Evolutionary conservation across 371 early-diverging fungal species (phyloP), one percentile per base, ranked within the genome.

Genomic region (Rhizoclosmatium hyalinum): DNA sequence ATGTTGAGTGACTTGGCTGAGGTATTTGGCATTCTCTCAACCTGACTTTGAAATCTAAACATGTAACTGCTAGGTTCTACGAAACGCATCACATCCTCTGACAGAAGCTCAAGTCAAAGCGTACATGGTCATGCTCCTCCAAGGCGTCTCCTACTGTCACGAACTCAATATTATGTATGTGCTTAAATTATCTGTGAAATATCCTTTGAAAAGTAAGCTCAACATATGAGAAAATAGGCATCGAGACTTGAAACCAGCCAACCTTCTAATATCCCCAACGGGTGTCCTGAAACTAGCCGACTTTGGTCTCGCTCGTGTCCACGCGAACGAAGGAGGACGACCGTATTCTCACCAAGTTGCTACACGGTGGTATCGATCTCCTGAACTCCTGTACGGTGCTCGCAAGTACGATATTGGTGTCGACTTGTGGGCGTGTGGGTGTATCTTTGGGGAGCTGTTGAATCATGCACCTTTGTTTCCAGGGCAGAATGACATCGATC

Each of bases 351-450:
- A 88, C 72, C 88, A 87, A 65, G 88, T 87, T 41, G 87, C 85
- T 5, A 85, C 87, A 3, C 58, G 85, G 83, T 91, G 90, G 90
- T 91, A 91, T 61, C 72, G 90, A 19, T 83, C 91, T 0, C 91
- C 91, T 6, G 91, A 91, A 76, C 76, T 91, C 21, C 77, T 91
- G 2, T 86, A 86, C 58, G 89, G 89, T 6, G 79, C 84, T 3
- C 74, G 83, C 21, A 81, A 73, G 24, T 91, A 91, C 74, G 85
- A 87, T 72, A 67, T 75, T 14, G 83, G 83, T 8, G 85, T 88
- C 10, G 91, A 91, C 73, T 64, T 89, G 21, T 91, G 91, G 91
- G 83, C 87, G 12, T 78, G 85, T 2, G 91, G 91, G 17, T 87
- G 88, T 78, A 88, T 90, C 47, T 83, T 89, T 74, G 89, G 81